These are phyloP conservation scores for Xanthoceras sorbifolium DNA, from an alignment of 345 rosid species.

Conservation along the genomic window DNA sequence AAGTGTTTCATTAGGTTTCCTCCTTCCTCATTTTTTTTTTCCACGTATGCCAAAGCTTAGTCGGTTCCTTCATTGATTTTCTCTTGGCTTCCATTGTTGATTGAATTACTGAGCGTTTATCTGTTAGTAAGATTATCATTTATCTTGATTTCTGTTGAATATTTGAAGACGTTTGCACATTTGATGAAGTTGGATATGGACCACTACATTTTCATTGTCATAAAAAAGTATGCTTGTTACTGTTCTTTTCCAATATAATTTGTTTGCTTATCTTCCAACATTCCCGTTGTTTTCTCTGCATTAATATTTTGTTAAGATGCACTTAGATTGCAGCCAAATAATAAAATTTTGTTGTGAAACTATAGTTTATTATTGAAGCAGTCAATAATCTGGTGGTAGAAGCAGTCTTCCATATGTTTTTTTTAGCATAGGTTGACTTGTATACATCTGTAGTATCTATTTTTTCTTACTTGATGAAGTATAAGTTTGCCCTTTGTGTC, in stretches of 20 bases:
- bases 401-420: neutral
- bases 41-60: neutral
- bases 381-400: neutral
- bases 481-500: neutral
- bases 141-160: neutral
- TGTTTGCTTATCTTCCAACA: neutral
- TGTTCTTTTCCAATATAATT: neutral
- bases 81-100: neutral
- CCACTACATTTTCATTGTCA: neutral
- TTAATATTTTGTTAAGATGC: neutral
- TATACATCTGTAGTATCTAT: neutral
- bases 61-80: neutral
- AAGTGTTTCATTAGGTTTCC: conserved; percentile 7
- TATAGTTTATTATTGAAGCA: neutral
- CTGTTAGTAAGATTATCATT: neutral
- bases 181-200: neutral
- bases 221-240: neutral
- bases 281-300: neutral
- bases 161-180: neutral
- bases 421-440: neutral
- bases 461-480: neutral
- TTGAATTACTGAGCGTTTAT: neutral
- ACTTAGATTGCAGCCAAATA: neutral
- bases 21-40: neutral
- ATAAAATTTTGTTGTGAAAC: neutral